A percentile compares a stretch with the other conserved stretches of the same genome.
Evolutionary conservation across 306 rosid species (phyloP).

Genomic region (Phaseolus lunatus): DNA sequence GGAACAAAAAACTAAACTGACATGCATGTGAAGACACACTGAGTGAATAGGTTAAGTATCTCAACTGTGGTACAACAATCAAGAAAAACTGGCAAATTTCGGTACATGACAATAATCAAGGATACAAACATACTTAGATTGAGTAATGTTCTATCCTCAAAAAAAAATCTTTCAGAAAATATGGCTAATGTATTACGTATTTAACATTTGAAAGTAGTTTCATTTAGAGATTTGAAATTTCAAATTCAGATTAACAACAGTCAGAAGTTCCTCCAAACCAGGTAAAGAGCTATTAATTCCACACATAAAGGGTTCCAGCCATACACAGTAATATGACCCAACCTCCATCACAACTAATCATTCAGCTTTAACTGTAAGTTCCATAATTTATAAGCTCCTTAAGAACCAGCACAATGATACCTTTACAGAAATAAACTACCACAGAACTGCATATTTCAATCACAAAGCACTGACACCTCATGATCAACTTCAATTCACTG

Average conservation of each 20-base stretch:
- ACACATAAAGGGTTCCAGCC: background rate
- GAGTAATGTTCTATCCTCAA: too few relatives aligned
- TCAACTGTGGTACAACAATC: background rate
- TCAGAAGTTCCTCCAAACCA: too few relatives aligned
- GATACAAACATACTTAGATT: background rate
- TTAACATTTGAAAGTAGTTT: too few relatives aligned
- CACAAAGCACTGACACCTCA: background rate
- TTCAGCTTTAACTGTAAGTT: background rate
- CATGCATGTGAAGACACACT: background rate
- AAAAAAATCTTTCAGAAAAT: too few relatives aligned
- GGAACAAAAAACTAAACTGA: background rate
- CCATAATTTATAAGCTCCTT: background rate
- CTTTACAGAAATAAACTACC: background rate
- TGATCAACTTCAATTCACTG: background rate
- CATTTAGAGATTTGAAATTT: too few relatives aligned
- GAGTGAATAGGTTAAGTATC: background rate
- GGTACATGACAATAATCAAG: background rate
- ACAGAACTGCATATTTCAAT: slow-evolving; percentile 5
- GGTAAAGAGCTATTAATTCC: background rate
- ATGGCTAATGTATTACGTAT: too few relatives aligned
- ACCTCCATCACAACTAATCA: background rate
- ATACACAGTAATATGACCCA: too few relatives aligned
- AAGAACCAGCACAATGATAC: background rate
- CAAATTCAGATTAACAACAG: too few relatives aligned
- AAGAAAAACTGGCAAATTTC: background rate